Base-by-base conservation (phyloP, 164 flowering plant species). In the Aristolochia fimbriata region DNA sequence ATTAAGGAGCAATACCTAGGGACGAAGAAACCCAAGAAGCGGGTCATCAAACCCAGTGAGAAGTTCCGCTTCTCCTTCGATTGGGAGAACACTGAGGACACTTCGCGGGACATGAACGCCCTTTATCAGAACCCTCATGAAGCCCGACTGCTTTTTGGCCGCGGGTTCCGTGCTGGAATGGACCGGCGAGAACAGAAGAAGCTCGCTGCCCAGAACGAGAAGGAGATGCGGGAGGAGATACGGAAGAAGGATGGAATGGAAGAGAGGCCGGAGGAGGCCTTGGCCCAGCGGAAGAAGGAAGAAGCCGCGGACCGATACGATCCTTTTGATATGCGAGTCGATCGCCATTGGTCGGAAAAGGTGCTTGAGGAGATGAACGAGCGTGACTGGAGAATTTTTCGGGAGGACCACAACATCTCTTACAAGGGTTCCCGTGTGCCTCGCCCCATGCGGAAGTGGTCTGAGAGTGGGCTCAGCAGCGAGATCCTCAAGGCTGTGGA, bases 71-170 rank as follows among this genome's bases (percentile, higher is more conserved):
- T 90, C 60, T 90, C 97, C 0, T 90, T 90, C 67, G 96, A 90
- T 66, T 90, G 97, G 97, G 97, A 90, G 76, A 90, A 90, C 75
- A 84, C 93, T 0, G 97, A 90, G 60, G 97, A 90, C 62, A 90
- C 97, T 10, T 87, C 93, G 0, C 77, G 90, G 3, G 97, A 90
- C 57, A 87, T 87, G 95, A 90, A 90, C 53, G 24, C 48, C 5
- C 72, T 91, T 15, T 91, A 91, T 63, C 97, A 91, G 61, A 86
- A 88, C 76, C 97, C 97, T 66, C 96, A 88, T 67, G 96, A 91
- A 77, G 97, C 97, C 11, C 86, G 81, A 66, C 76, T 88, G 17
- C 69, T 91, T 63, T 91, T 91, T 16, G 97, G 97, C 0, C 71
- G 97, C 37, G 97, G 97, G 25, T 83, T 91, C 65, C 81, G 97